Conservation (phyloP, 768 basidiomycete species). For the Mycena pura region DNA sequence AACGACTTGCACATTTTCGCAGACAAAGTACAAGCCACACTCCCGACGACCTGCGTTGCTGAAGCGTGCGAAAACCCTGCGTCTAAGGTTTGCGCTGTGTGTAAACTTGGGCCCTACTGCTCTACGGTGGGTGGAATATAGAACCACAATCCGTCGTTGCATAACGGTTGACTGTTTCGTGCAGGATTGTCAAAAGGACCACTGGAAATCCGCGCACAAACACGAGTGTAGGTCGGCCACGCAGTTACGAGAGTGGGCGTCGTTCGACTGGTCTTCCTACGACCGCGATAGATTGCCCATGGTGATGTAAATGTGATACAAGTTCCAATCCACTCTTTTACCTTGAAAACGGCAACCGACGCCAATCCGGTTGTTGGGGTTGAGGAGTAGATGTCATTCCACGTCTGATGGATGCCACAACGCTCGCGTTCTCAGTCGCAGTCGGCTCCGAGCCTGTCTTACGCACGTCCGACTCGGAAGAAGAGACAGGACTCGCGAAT, state of each 20-base stretch:
- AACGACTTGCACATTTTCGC: neutral
- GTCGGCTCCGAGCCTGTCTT: constrained; percentile 8
- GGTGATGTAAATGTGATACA: constrained; percentile 10
- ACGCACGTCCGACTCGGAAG: neutral
- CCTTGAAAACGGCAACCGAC: constrained; percentile 8
- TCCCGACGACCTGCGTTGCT: constrained; percentile 4
- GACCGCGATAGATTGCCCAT: constrained; percentile 4
- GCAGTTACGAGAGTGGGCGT: constrained; percentile 10
- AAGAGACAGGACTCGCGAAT: neutral
- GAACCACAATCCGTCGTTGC: neutral
- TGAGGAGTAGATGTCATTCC: constrained; percentile 7
- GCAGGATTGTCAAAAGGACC: constrained; percentile 4
- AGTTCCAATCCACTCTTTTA: constrained; percentile 8
- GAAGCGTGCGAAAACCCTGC: constrained; percentile 8
- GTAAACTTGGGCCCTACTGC: constrained; percentile 8
- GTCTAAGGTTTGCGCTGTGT: neutral
- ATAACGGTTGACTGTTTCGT: constrained; percentile 1
- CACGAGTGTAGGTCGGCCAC: neutral
- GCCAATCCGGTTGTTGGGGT: constrained; percentile 5
- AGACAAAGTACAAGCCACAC: constrained; percentile 10
- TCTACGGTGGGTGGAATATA: constrained; percentile 2
- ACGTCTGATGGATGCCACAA: constrained; percentile 3
- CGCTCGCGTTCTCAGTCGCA: constrained; percentile 4
- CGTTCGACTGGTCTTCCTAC: constrained; percentile 5
- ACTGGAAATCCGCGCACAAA: constrained; percentile 6